Evolutionary conservation across 768 basidiomycete species (phyloP).

Genomic region (Udeniomyces megalosporus): DNA sequence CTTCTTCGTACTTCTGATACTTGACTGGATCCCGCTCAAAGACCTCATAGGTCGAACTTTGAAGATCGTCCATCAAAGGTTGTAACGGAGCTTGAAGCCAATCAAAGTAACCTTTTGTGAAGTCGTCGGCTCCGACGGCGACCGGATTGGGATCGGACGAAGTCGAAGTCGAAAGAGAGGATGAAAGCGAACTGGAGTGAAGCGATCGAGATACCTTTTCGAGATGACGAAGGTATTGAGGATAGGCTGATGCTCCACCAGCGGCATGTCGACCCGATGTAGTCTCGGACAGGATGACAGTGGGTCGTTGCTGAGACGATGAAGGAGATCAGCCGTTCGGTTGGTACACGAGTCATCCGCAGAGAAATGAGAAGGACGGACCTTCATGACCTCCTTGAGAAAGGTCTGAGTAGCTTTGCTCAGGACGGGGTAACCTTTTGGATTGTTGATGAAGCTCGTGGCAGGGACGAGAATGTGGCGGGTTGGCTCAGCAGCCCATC

Average conservation of each 20-base stretch:
- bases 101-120: slow-evolving; percentile 85
- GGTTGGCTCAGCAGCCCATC: slow-evolving; percentile 92
- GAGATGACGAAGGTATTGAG: slow-evolving; percentile 48
- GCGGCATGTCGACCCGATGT: slow-evolving; percentile 47
- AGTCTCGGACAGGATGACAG: slow-evolving; percentile 61
- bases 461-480: slow-evolving; percentile 75
- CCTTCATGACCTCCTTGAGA: slow-evolving; percentile 76
- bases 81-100: slow-evolving; percentile 89
- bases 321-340: slow-evolving; percentile 18
- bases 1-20: slow-evolving; percentile 91
- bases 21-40: slow-evolving; percentile 98
- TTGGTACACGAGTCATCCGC: neutral
- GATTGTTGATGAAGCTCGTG: slow-evolving; percentile 81
- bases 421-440: slow-evolving; percentile 90
- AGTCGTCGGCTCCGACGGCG: slow-evolving; percentile 58
- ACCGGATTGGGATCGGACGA: neutral
- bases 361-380: slow-evolving; percentile 30
- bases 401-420: slow-evolving; percentile 85
- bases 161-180: neutral
- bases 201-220: slow-evolving; percentile 19
- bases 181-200: slow-evolving; percentile 38
- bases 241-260: slow-evolving; percentile 75
- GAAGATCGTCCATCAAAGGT: slow-evolving; percentile 94
- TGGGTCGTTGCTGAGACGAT: slow-evolving; percentile 56
- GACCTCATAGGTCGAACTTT: slow-evolving; percentile 87